phyloP scores from a whole-genome alignment of 2,329 filamentous ascomycete species.

The Paecilomyces fulvus region DNA sequence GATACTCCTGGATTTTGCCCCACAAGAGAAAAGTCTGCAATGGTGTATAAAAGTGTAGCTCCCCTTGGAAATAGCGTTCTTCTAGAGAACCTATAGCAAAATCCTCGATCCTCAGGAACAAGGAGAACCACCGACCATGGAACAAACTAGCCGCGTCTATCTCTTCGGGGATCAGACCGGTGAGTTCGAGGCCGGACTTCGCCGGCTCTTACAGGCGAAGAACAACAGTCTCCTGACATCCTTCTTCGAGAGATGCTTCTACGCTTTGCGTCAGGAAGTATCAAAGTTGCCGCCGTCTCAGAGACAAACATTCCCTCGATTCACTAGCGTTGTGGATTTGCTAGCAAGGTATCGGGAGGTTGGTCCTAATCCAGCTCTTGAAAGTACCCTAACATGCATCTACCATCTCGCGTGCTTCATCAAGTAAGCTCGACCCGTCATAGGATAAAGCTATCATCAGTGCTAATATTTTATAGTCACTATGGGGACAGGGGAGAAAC shows the following conservation, averaged over 20 bases:
- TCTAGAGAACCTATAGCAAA: neutral
- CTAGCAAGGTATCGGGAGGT: constrained; percentile 25
- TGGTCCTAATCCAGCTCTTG: constrained; percentile 30
- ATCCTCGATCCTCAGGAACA: neutral
- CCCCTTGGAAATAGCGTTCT: neutral
- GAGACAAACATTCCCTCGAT: constrained; percentile 29
- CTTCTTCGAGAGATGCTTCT: constrained; percentile 36
- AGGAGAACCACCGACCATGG: constrained; percentile 13
- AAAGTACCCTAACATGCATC: constrained; percentile 36
- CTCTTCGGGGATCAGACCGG: constrained; percentile 41
- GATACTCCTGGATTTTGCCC: neutral
- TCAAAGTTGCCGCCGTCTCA: constrained; percentile 24
- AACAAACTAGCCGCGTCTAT: constrained; percentile 27
- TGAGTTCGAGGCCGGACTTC: constrained; percentile 34
- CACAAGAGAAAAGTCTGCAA: neutral
- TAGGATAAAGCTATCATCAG: neutral
- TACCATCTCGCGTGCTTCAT: constrained; percentile 38
- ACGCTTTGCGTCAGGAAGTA: constrained; percentile 35
- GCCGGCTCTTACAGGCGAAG: constrained; percentile 32
- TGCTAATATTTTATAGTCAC: constrained; percentile 23
- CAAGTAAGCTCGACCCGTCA: constrained; percentile 24
- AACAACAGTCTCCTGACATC: constrained; percentile 33
- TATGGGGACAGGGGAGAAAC: constrained; percentile 34
- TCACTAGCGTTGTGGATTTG: constrained; percentile 31
- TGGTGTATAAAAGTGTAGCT: neutral